Evolutionary conservation across 768 basidiomycete species (phyloP).

Genomic region (Sistotremastrum suecicum): DNA sequence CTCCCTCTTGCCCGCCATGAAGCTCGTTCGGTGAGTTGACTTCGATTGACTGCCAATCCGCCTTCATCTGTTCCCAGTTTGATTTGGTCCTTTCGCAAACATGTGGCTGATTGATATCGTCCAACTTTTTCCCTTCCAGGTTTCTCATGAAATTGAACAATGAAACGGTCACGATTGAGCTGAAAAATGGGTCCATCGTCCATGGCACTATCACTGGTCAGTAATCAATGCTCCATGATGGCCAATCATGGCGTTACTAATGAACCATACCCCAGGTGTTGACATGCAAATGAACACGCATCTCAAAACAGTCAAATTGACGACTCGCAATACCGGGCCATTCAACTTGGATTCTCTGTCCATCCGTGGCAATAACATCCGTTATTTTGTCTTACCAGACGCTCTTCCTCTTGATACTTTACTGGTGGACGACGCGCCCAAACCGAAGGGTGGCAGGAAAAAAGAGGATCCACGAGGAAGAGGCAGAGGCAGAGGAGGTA

Average conservation of each 20-base stretch:
- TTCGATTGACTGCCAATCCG: not conserved
- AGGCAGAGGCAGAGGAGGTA: slow-evolving; percentile 36
- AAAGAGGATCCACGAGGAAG: slow-evolving; percentile 55
- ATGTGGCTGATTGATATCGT: not conserved
- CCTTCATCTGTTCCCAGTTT: slow-evolving; percentile 2
- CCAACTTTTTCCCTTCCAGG: slow-evolving; percentile 25
- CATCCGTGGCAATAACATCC: slow-evolving; percentile 92
- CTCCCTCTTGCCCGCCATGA: slow-evolving; percentile 37
- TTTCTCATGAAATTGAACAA: slow-evolving; percentile 99
- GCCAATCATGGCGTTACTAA: not conserved
- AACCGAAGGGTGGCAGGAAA: slow-evolving; percentile 88
- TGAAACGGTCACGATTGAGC: slow-evolving; percentile 94
- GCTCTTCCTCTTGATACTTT: slow-evolving; percentile 93
- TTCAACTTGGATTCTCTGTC: slow-evolving; percentile 78
- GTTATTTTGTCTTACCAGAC: slow-evolving; percentile 96
- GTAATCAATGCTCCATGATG: slow-evolving; percentile 12
- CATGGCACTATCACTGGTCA: slow-evolving; percentile 94
- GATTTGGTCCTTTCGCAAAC: slow-evolving; percentile 4
- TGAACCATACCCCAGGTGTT: slow-evolving; percentile 47
- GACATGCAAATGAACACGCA: slow-evolving; percentile 99
- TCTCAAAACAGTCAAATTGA: slow-evolving; percentile 95
- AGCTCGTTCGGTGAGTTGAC: slow-evolving; percentile 59
- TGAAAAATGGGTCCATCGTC: slow-evolving; percentile 93
- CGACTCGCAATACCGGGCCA: slow-evolving; percentile 82
- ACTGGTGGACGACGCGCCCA: slow-evolving; percentile 93